These are phyloP conservation scores for Alloteropsis angusta DNA, from an alignment of 202 grass and related monocot species.

Conservation along the genomic window DNA sequence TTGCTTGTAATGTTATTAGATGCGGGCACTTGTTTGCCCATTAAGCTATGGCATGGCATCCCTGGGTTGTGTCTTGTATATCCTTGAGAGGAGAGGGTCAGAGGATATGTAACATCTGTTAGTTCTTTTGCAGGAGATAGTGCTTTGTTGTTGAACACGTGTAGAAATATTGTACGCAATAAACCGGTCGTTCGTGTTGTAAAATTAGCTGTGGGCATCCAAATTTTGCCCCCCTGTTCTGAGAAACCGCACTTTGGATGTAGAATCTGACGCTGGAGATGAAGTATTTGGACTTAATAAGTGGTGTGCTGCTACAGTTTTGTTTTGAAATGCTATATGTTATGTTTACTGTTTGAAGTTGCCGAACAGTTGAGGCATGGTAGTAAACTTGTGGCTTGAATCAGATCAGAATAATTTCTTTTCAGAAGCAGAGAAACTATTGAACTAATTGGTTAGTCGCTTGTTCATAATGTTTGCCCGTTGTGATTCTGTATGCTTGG, in stretches of 20 bases:
- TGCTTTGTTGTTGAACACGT: background rate
- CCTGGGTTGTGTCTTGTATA: background rate
- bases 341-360: background rate
- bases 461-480: background rate
- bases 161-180: slow-evolving; percentile 33
- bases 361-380: background rate
- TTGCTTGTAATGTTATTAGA: slow-evolving; percentile 46
- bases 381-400: background rate
- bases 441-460: no score
- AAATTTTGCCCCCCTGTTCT: background rate
- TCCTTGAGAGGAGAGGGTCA: slow-evolving; percentile 1
- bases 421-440: no score
- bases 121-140: slow-evolving; percentile 35
- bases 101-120: slow-evolving; percentile 26
- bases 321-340: background rate
- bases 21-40: slow-evolving; percentile 24
- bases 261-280: background rate
- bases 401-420: no score
- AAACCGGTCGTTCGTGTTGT: slow-evolving; percentile 22
- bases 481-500: background rate
- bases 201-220: background rate
- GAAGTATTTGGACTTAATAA: background rate
- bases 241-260: slow-evolving; percentile 1
- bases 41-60: slow-evolving; percentile 10
- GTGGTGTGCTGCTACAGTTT: no score